Conservation (phyloP, 2,329 filamentous ascomycete species). For the Sphaerulina vaccinii region DNA sequence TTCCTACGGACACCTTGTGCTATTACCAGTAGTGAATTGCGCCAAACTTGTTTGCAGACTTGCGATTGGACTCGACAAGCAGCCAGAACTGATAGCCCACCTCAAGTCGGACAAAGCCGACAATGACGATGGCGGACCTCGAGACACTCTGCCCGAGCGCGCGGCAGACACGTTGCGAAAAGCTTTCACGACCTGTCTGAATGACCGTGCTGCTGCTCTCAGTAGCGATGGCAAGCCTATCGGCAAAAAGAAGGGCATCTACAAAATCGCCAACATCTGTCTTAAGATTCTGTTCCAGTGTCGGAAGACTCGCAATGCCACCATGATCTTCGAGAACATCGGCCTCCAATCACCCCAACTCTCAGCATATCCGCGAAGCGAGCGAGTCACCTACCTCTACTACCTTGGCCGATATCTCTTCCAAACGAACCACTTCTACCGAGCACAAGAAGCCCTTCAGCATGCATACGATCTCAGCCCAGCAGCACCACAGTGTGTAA, state of each 20-base stretch:
- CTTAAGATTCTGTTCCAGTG: conserved; percentile 87
- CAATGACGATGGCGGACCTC: conserved; percentile 58
- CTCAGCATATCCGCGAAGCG: conserved; percentile 75
- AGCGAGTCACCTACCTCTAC: conserved; percentile 90
- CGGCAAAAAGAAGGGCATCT: conserved; percentile 83
- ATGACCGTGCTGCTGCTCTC: conserved; percentile 66
- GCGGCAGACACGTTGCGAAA: conserved; percentile 87
- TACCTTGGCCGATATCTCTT: conserved; percentile 91
- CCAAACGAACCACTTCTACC: conserved; percentile 76
- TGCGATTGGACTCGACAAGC: conserved; percentile 78
- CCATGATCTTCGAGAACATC: conserved; percentile 87
- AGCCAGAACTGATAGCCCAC: conserved; percentile 71
- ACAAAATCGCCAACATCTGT: conserved; percentile 87
- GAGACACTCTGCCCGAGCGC: conserved; percentile 78
- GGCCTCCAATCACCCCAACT: conserved; percentile 78
- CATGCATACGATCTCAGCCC: conserved; percentile 77
- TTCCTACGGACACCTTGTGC: conserved; percentile 74
- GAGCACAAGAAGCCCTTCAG: conserved; percentile 72
- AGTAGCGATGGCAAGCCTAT: conserved; percentile 63
- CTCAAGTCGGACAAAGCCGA: conserved; percentile 42
- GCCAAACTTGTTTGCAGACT: conserved; percentile 77
- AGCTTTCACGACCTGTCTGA: conserved; percentile 86
- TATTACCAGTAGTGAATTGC: conserved; percentile 79
- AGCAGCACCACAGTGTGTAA: conserved; percentile 44
- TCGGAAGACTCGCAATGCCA: conserved; percentile 76